phyloP scores from a whole-genome alignment of 2,329 filamentous ascomycete genomes.

The Sclerotinia sclerotiorum region DNA sequence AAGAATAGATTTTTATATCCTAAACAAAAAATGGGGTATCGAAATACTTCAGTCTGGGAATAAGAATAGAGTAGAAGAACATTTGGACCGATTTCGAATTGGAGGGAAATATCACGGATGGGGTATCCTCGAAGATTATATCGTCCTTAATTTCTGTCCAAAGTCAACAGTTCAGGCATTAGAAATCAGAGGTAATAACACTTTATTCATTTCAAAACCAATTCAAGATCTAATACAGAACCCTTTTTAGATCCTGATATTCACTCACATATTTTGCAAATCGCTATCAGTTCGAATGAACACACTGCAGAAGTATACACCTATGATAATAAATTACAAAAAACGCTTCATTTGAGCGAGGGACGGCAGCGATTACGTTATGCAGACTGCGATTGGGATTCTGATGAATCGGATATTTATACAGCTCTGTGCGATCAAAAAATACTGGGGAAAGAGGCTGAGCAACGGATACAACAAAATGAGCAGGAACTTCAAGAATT shows the following conservation, averaged over 20 bases:
- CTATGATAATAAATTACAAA: slow-evolving; percentile 2
- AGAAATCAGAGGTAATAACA: neutral
- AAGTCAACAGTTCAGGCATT: neutral
- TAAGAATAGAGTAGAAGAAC: neutral
- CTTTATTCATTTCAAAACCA: neutral
- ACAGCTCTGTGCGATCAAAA: neutral
- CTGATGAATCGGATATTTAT: neutral
- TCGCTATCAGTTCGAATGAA: neutral
- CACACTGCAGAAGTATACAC: neutral
- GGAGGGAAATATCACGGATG: neutral
- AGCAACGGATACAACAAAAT: no score
- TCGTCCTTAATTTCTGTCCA: slow-evolving; percentile 11
- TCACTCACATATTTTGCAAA: neutral
- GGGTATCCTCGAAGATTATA: slow-evolving; percentile 1
- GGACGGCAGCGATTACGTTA: neutral
- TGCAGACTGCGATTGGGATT: neutral
- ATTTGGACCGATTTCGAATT: neutral
- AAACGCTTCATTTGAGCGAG: slow-evolving; percentile 4
- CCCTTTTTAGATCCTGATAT: neutral
- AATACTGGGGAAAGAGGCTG: no score
- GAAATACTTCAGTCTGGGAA: neutral
- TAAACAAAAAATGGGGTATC: slow-evolving; percentile 2
- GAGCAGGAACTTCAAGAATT: no score
- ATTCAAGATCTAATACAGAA: neutral
- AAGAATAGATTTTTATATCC: slow-evolving; percentile 7